These are phyloP conservation scores for Teratosphaeria zuluensis DNA, from an alignment of 2,329 filamentous ascomycete species.

Conservation along the genomic window DNA sequence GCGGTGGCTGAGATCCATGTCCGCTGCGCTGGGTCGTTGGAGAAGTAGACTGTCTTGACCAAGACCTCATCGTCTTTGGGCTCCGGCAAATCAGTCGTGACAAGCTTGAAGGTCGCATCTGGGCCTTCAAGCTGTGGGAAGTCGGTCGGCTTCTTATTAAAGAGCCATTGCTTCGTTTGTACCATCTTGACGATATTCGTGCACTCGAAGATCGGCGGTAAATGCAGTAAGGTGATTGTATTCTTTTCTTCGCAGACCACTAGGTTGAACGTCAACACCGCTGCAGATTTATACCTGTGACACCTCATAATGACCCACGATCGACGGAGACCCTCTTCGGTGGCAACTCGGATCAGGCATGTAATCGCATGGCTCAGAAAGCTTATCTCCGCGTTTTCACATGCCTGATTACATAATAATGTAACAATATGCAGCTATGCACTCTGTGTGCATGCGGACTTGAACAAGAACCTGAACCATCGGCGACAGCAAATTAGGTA, in stretches of 20 bases:
- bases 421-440: not conserved
- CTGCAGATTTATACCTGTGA: not conserved
- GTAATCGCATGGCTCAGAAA: not conserved
- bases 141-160: conserved; percentile 30
- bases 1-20: conserved; percentile 32
- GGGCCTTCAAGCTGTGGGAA: conserved; percentile 28
- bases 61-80: conserved; percentile 33
- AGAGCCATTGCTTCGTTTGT: conserved; percentile 31
- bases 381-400: not conserved
- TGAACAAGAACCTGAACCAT: too few relatives aligned
- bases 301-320: not conserved
- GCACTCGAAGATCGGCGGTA: too few relatives aligned
- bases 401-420: not conserved
- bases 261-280: not conserved
- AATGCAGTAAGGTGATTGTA: not conserved
- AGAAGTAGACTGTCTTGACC: conserved; percentile 38
- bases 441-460: not conserved
- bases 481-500: not conserved
- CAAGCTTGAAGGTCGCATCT: conserved; percentile 32
- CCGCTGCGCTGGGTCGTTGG: conserved; percentile 45
- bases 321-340: not conserved
- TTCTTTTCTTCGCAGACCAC: not conserved
- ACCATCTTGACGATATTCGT: too few relatives aligned
- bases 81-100: conserved; percentile 17
- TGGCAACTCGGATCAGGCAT: not conserved